Evolutionary conservation across 345 rosid species (phyloP), one percentile per base, ranked within the genome.

Genomic region (Dipteronia sinensis): DNA sequence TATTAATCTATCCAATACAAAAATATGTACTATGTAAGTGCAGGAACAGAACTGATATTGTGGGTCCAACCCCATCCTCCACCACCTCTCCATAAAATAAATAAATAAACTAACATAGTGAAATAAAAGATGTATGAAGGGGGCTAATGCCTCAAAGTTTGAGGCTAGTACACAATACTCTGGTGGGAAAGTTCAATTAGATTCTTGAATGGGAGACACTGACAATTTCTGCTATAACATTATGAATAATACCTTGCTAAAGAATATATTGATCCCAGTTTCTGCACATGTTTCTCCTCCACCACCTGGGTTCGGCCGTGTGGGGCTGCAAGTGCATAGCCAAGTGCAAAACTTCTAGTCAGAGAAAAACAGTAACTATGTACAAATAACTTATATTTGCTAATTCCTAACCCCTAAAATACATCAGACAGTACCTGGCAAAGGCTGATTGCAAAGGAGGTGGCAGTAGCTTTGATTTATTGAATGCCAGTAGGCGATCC

Each of bases 211-310:
- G 34, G 20, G 25, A 34, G 40, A 71, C 22, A 62, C 16, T 19
- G 58, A 59, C 27, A 64, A 61, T 53, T 53, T 53, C 67, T 51
- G 20, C 7, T 46, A 49, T 27, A 25, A 76, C 22, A 73, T 76
- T 38, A 23, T 59, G 47, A 10, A 11, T 71, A 75, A 55, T 80
- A 94, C 99, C 97, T 94, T 96, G 79, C 90, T 77, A 81, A 94
- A 94, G 86, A 94, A 94, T 72, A 96, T 87, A 83, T 79, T 90
- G 79, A 94, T 91, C 66, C 92, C 98, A 51, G 98, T 94, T 87
- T 96, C 99, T 25, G 98, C 99, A 78, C 97, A 96, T 69, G 99
- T 96, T 90, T 94, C 99, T 73, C 99, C 99, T 76, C 97, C 97
- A 42, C 99, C 93, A 80, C 97, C 97, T 6, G 98, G 99, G 82